Evolutionary conservation across 169 alveolate species (phyloP), one percentile per base, ranked within the genome.

Genomic region (Babesia sp.): DNA sequence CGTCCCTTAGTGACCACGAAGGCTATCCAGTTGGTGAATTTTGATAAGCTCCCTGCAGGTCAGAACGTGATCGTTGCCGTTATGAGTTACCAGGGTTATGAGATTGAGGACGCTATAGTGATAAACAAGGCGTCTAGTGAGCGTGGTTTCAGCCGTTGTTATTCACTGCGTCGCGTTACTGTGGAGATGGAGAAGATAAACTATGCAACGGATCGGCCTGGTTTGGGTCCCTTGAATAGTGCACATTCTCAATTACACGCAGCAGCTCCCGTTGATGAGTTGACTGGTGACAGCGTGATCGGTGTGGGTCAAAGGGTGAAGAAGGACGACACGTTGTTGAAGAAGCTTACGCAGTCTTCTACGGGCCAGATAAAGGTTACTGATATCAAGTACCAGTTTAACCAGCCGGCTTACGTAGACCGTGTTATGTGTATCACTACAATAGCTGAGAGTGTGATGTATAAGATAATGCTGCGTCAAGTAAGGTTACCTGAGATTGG

Each of bases 21-120:
- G 67, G 96, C 99, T 8, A 95, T 98, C 53, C 99, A 98, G 84
- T 91, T 97, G 79, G 92, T 95, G 41, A 94, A 96, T 81, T 96
- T 95, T 84, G 98, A 96, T 37, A 93, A 97, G 71, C 90, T 98
- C 24, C 99, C 99, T 0, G 99, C 99, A 4, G 99, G 99, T 8
- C 99, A 96, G 77, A 98, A 98, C 85, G 99, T 99, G 1, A 91
- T 97, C 22, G 99, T 98, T 37, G 99, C 99, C 20, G 99, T 98
- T 34, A 97, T 98, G 99, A 94, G 99, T 85, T 98, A 92, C 93
- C 94, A 99, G 50, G 99, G 99, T 0, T 98, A 98, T 76, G 99
- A 98, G 90, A 98, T 98, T 42, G 99, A 98, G 91, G 99, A 98
- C 79, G 99, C 99, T 16, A 85, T 97, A 18, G 95, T 98, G 39